Evolutionary conservation across 176 grass and related monocot genomes (phyloP).

Genomic region (Zizania latifolia): DNA sequence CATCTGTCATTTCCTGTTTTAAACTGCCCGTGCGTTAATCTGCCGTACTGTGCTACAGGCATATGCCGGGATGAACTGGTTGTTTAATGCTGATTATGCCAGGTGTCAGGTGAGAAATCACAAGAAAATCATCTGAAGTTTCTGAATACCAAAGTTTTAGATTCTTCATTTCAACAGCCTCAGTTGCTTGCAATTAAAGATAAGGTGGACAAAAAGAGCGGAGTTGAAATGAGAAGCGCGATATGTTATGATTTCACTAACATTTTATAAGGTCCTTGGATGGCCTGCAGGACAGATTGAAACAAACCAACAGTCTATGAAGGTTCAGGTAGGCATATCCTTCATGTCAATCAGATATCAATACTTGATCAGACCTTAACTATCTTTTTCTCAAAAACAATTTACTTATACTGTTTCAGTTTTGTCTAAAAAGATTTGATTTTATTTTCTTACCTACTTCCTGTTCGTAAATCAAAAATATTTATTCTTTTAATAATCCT

Average conservation of each 20-base stretch:
- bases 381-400: too few species aligned
- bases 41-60: neutral
- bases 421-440: too few species aligned
- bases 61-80: neutral
- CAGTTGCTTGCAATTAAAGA: neutral
- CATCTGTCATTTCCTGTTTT: neutral
- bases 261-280: neutral
- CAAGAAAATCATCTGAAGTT: neutral
- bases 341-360: neutral
- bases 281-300: neutral
- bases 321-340: neutral
- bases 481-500: too few species aligned
- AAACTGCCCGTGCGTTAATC: neutral
- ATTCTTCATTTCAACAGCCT: neutral
- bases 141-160: neutral
- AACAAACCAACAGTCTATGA: neutral
- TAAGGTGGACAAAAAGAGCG: neutral
- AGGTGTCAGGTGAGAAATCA: neutral
- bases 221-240: neutral
- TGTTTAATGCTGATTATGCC: neutral
- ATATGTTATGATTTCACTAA: neutral
- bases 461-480: too few species aligned
- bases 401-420: too few species aligned
- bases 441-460: too few species aligned
- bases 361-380: too few species aligned